Evolutionary conservation across 768 basidiomycete species (phyloP), one percentile per base, ranked within the genome.

Genomic region (Rhizopogon vesiculosus): DNA sequence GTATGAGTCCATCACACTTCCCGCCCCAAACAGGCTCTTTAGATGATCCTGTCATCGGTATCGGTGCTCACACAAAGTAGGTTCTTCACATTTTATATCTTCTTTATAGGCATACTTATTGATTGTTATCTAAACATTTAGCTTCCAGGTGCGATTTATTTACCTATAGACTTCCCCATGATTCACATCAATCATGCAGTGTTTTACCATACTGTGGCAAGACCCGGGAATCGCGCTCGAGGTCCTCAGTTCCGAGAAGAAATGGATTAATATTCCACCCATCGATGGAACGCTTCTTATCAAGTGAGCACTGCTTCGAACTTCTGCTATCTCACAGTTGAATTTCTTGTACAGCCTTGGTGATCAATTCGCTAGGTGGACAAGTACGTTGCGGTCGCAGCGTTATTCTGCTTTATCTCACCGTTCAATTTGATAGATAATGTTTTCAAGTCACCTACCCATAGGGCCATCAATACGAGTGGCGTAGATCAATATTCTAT

Each of bases 181-280:
- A 3, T 46, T 46, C 7, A 8, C 28, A 16, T 43, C 29, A 8
- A 4, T 12, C 16, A 9, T 31, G 31, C 51, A 92, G 86, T 90
- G 89, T 66, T 93, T 94, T 68, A 93, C 92, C 0, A 88, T 96
- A 39, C 79, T 97, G 2, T 90, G 86, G 82, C 86, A 93, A 75
- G 81, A 91, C 60, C 82, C 84, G 0, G 81, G 69, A 1, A 81
- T 87, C 15, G 89, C 86, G 0, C 77, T 97, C 4, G 92, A 97
- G 67, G 85, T 96, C 10, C 75, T 88, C 53, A 96, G 96, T 72
- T 69, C 84, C 1, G 73, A 83, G 33, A 84, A 85, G 8, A 71
- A 82, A 58, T 97, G 94, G 94, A 83, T 96, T 50, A 75, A 90
- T 61, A 92, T 90, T 9, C 82, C 85, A 1, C 82, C 89, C 0